A percentile compares a stretch with the other conserved stretches of the same genome.
Evolutionary conservation across 164 flowering plant species (phyloP).

Genomic region (Tetrastigma voinierianum): DNA sequence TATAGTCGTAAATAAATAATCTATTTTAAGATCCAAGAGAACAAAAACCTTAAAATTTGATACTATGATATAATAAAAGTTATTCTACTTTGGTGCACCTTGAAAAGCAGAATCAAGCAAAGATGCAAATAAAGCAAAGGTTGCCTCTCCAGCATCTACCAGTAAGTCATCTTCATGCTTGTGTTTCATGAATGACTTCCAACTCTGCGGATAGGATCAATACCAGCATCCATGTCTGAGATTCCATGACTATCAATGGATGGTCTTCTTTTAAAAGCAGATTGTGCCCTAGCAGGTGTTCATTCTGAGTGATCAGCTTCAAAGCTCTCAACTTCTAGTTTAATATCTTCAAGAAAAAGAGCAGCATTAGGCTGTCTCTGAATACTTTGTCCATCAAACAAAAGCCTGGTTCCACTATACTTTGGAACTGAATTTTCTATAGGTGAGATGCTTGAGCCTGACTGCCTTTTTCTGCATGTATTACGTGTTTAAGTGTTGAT

Average conservation of each 20-base stretch:
- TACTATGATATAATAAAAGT: neutral
- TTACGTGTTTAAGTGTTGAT: neutral
- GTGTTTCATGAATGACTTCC: constrained; percentile 50
- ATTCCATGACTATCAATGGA: constrained; percentile 39
- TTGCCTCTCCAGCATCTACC: constrained; percentile 62
- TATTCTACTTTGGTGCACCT: constrained; percentile 40
- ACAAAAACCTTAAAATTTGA: neutral
- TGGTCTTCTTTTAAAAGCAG: constrained; percentile 46
- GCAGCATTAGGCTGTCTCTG: constrained; percentile 76
- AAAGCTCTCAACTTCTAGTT: constrained; percentile 64
- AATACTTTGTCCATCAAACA: constrained; percentile 12
- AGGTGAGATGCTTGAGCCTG: constrained; percentile 28
- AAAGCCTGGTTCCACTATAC: too few relatives aligned
- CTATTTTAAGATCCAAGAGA: neutral
- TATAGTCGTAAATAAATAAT: too few relatives aligned
- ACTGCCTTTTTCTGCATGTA: constrained; percentile 59
- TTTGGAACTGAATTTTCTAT: neutral
- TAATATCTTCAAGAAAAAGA: constrained; percentile 80
- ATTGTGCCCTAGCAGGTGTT: constrained; percentile 31
- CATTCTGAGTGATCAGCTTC: constrained; percentile 41
- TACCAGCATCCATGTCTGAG: constrained; percentile 30
- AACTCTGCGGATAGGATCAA: constrained; percentile 32
- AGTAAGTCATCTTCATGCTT: constrained; percentile 60
- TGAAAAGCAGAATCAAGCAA: constrained; percentile 82
- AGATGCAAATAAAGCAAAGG: constrained; percentile 70